A percentile compares a stretch with the other conserved stretches of the same genome.
Evolutionary conservation across 2,329 filamentous ascomycete species (phyloP).

Genomic region (Nemania sp.): DNA sequence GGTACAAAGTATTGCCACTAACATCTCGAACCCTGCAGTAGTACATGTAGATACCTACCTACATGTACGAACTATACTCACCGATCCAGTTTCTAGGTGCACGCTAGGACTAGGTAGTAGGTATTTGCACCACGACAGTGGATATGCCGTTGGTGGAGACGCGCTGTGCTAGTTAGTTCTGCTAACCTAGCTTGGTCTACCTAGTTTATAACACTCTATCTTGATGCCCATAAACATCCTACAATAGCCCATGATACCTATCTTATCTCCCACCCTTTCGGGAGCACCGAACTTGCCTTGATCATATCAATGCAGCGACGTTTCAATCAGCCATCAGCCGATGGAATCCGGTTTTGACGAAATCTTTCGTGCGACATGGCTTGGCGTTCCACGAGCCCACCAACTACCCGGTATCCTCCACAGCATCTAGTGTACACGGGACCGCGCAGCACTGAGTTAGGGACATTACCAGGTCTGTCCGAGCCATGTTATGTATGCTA

Average conservation of each 20-base stretch:
- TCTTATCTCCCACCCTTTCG: slow-evolving; percentile 7
- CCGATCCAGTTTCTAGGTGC: no score
- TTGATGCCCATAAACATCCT: not conserved
- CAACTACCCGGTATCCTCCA: not conserved
- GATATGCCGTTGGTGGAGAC: no score
- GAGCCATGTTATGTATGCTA: no score
- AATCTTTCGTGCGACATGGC: not conserved
- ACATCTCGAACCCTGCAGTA: no score
- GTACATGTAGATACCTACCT: no score
- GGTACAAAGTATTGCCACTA: no score
- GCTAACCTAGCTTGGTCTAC: not conserved
- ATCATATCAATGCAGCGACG: not conserved
- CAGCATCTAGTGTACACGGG: not conserved
- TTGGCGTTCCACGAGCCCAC: not conserved
- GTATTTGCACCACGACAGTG: no score
- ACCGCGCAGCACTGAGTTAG: not conserved
- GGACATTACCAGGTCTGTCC: not conserved
- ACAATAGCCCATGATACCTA: not conserved
- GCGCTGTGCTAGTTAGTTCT: no score
- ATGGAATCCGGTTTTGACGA: not conserved
- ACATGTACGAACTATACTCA: no score
- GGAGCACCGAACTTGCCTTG: slow-evolving; percentile 7
- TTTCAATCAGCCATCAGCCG: not conserved
- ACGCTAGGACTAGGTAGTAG: no score
- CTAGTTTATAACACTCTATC: not conserved